Base-by-base conservation (phyloP, 2,329 filamentous ascomycete genomes). In the Fusarium musae region DNA sequence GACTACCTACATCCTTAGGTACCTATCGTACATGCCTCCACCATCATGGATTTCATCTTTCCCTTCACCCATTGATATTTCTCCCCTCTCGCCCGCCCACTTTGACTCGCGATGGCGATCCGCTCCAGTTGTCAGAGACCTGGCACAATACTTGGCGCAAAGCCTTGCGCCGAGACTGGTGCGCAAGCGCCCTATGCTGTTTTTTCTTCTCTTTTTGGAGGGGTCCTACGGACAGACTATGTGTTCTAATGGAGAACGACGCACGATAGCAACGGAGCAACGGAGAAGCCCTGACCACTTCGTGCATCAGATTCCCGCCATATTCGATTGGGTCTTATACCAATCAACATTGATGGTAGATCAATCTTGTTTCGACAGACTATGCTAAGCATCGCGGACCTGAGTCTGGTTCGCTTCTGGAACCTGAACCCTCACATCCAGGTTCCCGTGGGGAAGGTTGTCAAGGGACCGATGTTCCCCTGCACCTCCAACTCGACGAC, bases 91-190 rank as follows among this genome's bases (percentile, higher is more conserved):
- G 43, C 53, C 63, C 63, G 54, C 67, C 60, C 73, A 56, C 57
- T 69, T 37, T 59, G 44, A 47, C 50, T 67, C 36, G 59, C 61
- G 62, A 61, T 61, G 70, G 54, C 42, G 75, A 77, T 76, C 75
- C 71, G 75, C 75, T 69, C 75, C 75, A 77, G 73, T 77, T 71
- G 69, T 63, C 52, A 64, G 64, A 62, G 66, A 59, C 59, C 67
- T 72, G 71, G 56, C 56, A 46, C 50, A 60, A 67, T 42, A 62
- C 66, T 70, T 74, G 61, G 59, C 52, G 63, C 59, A 60, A 54
- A 49, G 58, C 63, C 57, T 64, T 69, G 47, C 43, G 43, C 54
- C 42, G 44, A 58, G 64, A 44, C 46, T 63, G 50, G 50, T 60
- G 52, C 57, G 52, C 64, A 71, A 71, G 59, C 47, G 39, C 28